Evolutionary conservation across 352 stramenopile genomes (phyloP), one percentile per base, ranked within the genome.

Genomic region (Blastocystis sp.): DNA sequence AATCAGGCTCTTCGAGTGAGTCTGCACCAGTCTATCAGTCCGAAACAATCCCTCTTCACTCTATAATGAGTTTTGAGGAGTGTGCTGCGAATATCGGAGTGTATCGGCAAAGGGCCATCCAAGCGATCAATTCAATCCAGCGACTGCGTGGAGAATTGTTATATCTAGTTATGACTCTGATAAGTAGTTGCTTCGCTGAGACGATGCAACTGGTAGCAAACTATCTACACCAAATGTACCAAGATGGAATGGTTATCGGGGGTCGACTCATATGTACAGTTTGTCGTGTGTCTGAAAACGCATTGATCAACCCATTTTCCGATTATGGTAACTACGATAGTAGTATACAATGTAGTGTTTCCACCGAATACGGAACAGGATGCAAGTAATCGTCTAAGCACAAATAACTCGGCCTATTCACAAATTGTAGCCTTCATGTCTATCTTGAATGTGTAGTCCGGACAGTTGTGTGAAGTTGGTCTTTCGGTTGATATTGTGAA

Each of bases 111-210:
- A 30, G 68, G 3, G 73, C 73, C 26, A 24, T 85, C 8, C 2
- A 54, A 1, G 47, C 50, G 1, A 85, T 85, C 39, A 43, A 24
- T 2, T 68, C 47, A 2, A 30, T 85, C 47, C 73, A 65, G n/a
- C 73, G 41, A 9, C 73, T 85, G 18, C 73, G 73, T 9, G 73
- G 73, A 13, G 43, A 65, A 65, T 85, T 85, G 73, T 85, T 53
- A 0, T 5, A 3, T 5, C 34, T 68, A 9, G 11, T 1, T 20
- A 26, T 16, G 59, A 16, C 6, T 3, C 68, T 45, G 20, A n/a
- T 13, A 9, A 16, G 8, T 66, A 85, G 73, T 47, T 85, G 73
- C 53, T 85, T 85, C 39, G 53, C 73, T 16, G 73, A 65, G 41
- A 85, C 73, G 3, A 85, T 85, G 73, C 47, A 24, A 18, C 54